Percentiles rank a stretch among this genome's conserved stretches.
Conservation (phyloP, 2,329 filamentous ascomycete genomes). For the Neocucurbitaria cava region DNA sequence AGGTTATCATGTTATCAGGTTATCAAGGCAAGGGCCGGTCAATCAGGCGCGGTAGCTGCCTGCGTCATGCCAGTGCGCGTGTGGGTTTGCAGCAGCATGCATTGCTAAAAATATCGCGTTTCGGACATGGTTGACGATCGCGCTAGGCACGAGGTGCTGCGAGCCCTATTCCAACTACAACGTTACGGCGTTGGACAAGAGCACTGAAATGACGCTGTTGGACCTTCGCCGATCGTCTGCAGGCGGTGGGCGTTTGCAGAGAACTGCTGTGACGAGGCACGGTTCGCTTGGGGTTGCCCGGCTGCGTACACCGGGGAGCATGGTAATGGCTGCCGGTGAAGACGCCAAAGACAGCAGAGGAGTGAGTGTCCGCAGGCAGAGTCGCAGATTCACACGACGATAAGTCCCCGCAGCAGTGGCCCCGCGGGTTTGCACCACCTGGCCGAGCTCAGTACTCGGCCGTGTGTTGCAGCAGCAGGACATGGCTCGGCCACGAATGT, state of each 20-base stretch:
- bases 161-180: constrained; percentile 28
- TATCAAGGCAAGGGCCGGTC: constrained; percentile 9
- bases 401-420: background rate
- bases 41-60: constrained; percentile 17
- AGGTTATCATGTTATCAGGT: constrained; percentile 12
- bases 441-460: constrained; percentile 8
- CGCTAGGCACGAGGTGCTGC: constrained; percentile 18
- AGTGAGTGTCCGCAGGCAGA: constrained; percentile 3
- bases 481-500: constrained; percentile 18
- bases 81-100: constrained; percentile 13
- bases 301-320: constrained; percentile 7
- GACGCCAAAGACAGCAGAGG: background rate
- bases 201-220: background rate
- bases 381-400: constrained; percentile 7
- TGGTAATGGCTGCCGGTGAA: background rate
- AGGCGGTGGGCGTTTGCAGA: constrained; percentile 2
- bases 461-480: constrained; percentile 18
- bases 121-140: constrained; percentile 16
- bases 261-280: background rate
- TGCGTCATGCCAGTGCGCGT: constrained; percentile 18
- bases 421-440: constrained; percentile 4
- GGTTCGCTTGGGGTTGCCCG: background rate
- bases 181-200: constrained; percentile 7
- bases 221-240: background rate
- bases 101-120: constrained; percentile 27